phyloP scores from a whole-genome alignment of 306 rosid genomes.

The Ammopiptanthus mongolicus region DNA sequence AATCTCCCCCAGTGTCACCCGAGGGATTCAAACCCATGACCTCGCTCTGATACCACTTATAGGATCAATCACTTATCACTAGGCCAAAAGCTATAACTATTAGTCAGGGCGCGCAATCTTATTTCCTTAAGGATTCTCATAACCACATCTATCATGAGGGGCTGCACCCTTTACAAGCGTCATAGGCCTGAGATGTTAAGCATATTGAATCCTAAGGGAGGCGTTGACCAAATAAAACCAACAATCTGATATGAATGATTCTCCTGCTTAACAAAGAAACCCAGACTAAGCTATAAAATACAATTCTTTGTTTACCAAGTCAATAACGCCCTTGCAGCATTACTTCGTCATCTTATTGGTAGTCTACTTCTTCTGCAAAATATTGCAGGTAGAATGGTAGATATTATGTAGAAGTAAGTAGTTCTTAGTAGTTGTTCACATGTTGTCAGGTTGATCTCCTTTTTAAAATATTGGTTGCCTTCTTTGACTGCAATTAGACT shows the following conservation, averaged over 20 bases:
- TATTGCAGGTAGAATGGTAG: not conserved
- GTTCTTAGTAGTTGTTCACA: not conserved
- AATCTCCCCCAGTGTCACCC: too few relatives aligned
- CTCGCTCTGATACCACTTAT: too few relatives aligned
- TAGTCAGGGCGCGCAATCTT: too few relatives aligned
- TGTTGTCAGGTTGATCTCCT: not conserved
- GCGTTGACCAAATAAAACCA: too few relatives aligned
- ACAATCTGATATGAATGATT: not conserved
- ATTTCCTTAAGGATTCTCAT: too few relatives aligned
- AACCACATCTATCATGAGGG: too few relatives aligned
- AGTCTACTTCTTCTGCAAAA: not conserved
- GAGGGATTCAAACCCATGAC: too few relatives aligned
- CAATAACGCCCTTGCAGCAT: not conserved
- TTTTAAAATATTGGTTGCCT: not conserved
- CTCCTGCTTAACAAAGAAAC: not conserved
- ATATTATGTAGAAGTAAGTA: conserved; percentile 15
- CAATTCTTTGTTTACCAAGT: not conserved
- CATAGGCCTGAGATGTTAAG: too few relatives aligned
- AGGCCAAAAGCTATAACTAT: too few relatives aligned
- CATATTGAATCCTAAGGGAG: too few relatives aligned
- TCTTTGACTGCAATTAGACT: conserved; percentile 19
- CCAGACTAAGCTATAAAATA: not conserved
- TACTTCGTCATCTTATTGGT: not conserved
- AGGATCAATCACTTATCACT: too few relatives aligned
- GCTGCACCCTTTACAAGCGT: too few relatives aligned